Evolutionary conservation across 179 eudicot genomes (phyloP), one percentile per base, ranked within the genome.

Genomic region (Silene coronaria): DNA sequence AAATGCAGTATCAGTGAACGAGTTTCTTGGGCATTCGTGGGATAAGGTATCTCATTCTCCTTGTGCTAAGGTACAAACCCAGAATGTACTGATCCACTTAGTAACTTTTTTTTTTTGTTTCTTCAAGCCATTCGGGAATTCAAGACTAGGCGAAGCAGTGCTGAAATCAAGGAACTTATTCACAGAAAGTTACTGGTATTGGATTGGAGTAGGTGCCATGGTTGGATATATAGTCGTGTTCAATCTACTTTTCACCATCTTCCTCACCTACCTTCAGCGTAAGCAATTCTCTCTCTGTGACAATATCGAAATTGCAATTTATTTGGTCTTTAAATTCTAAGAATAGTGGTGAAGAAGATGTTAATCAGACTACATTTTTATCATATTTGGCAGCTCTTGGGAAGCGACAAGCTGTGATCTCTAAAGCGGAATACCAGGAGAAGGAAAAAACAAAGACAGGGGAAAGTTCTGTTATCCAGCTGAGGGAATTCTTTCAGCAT

Each of bases 21-120:
- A 93, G 78, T 93, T 93, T 83, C 93, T 79, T 57, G 96, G 98
- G 57, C 98, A 88, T 85, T 86, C 98, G 11, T 93, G 98, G 98
- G 88, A 90, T 82, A 89, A 91, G 97, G 98, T 93, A 82, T 64
- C 53, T 70, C 58, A 21, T 32, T 60, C 59, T 74, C 62, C 51
- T 71, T 23, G 60, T 64, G 63, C 28, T 57, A 19, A 19, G 9
- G 75, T 21, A 58, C 19, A 21, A 30, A 21, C 75, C 23, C 13
- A 36, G 59, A 32, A 30, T 19, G 24, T 72, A 26, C 22, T 4
- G 30, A 72, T 34, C 38, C 13, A 30, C 16, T 58, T 57, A 59
- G 53, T 72, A 59, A 24, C 61, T 70, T 38, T 24, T 24, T 28
- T 28, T 69, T 77, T 67, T 59, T 82, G 74, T 63, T 68, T 73